These are phyloP conservation scores for Tremella yokohamensis DNA, from an alignment of 768 basidiomycete genomes.

Conservation along the genomic window DNA sequence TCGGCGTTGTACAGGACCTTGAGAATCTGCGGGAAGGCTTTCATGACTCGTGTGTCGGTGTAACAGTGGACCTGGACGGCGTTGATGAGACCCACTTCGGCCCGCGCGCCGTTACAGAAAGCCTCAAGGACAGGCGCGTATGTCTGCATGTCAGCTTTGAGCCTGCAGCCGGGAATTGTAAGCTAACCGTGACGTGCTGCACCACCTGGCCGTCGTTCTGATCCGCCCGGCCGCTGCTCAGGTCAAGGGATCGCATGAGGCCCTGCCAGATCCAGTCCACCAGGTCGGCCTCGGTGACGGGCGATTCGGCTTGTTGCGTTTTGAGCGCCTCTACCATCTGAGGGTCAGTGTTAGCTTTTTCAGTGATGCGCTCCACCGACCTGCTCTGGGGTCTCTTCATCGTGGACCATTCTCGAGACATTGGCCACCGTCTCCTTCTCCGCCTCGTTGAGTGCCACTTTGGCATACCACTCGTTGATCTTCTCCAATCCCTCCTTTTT, in stretches of 20 bases:
- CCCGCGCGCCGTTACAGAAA: conserved; percentile 82
- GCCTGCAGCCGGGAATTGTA: not conserved
- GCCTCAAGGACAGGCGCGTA: conserved; percentile 79
- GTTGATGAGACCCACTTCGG: conserved; percentile 91
- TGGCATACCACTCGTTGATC: conserved; percentile 90
- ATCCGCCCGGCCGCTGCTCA: conserved; percentile 74
- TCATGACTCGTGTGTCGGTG: conserved; percentile 91
- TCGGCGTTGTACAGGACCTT: conserved; percentile 97
- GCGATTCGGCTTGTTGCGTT: conserved; percentile 65
- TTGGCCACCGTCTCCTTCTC: conserved; percentile 69
- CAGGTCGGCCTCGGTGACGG: conserved; percentile 81
- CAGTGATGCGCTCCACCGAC: conserved; percentile 55
- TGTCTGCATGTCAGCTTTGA: conserved; percentile 58
- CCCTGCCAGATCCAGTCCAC: conserved; percentile 89
- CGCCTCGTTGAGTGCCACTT: conserved; percentile 76
- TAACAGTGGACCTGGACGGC: conserved; percentile 93
- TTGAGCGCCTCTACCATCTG: conserved; percentile 77
- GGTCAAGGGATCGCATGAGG: conserved; percentile 80
- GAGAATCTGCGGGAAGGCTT: conserved; percentile 89
- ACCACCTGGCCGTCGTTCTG: conserved; percentile 87
- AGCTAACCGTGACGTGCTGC: conserved; percentile 76
- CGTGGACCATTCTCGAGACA: conserved; percentile 61
- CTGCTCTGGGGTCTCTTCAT: conserved; percentile 66
- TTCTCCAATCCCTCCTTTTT: conserved; percentile 71
- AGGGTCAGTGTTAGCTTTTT: not conserved